These are phyloP conservation scores for Auricularia auricula-judae DNA, from an alignment of 768 basidiomycete genomes.

Conservation along the genomic window DNA sequence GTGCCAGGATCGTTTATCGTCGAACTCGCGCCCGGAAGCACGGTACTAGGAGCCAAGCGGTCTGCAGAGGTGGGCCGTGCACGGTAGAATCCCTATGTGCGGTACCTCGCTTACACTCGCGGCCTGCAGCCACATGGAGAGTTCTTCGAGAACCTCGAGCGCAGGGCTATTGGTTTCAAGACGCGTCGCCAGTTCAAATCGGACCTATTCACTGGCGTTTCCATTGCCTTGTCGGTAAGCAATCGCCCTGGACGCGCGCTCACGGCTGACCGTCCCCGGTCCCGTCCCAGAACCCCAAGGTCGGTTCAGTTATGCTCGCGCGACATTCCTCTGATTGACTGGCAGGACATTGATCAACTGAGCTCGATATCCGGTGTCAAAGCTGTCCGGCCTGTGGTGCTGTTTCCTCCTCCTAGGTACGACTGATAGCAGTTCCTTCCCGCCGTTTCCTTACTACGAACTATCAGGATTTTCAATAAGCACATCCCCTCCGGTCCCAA, in stretches of 20 bases:
- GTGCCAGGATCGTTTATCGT: not conserved
- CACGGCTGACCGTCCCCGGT: no score
- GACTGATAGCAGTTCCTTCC: conserved; percentile 3
- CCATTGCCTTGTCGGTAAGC: conserved; percentile 34
- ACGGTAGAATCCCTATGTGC: no score
- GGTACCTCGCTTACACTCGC: no score
- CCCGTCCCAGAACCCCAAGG: conserved; percentile 4
- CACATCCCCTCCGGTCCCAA: conserved; percentile 30
- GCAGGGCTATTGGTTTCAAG: not conserved
- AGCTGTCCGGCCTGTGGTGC: conserved; percentile 43
- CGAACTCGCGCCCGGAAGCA: not conserved
- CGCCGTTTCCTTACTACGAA: not conserved
- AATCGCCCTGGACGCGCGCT: no score
- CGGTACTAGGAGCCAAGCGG: not conserved
- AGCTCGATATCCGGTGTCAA: conserved; percentile 39
- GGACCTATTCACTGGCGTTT: conserved; percentile 45
- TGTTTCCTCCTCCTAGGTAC: conserved; percentile 32
- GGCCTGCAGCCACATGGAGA: not conserved
- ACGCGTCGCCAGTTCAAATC: not conserved
- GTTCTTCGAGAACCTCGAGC: not conserved
- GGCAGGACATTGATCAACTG: conserved; percentile 38
- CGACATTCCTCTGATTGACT: conserved; percentile 11
- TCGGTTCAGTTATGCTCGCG: conserved; percentile 6
- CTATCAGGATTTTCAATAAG: conserved; percentile 30
- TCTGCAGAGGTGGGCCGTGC: not conserved